These are phyloP conservation scores for Penicillium robsamsonii DNA, from an alignment of 495 filamentous ascomycete genomes.

Conservation along the genomic window DNA sequence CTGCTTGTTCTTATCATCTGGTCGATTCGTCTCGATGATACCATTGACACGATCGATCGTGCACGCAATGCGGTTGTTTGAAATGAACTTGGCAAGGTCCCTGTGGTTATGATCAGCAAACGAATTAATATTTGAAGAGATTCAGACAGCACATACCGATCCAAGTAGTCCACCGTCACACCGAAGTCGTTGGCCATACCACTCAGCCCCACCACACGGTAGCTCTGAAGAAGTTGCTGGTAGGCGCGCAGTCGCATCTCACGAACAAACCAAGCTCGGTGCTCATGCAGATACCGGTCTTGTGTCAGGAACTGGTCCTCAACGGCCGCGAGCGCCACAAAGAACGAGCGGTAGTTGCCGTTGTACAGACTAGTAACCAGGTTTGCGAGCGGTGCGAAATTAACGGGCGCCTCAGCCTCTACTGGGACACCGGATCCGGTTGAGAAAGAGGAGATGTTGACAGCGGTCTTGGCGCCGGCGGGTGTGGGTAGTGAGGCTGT, in stretches of 20 bases:
- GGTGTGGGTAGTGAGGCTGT: constrained; percentile 52
- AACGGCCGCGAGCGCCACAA: constrained; percentile 82
- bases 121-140: neutral
- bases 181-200: constrained; percentile 98
- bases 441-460: constrained; percentile 82
- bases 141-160: constrained; percentile 58
- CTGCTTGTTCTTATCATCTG: constrained; percentile 98
- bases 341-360: constrained; percentile 91
- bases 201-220: constrained; percentile 89
- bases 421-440: constrained; percentile 65
- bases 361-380: constrained; percentile 88
- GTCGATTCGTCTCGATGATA: constrained; percentile 95
- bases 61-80: constrained; percentile 87
- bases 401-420: constrained; percentile 69
- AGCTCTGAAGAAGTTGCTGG: constrained; percentile 95
- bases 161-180: constrained; percentile 91
- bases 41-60: constrained; percentile 97
- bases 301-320: constrained; percentile 92
- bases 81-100: constrained; percentile 96
- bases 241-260: constrained; percentile 97
- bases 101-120: constrained; percentile 42
- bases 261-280: constrained; percentile 91
- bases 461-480: constrained; percentile 57
- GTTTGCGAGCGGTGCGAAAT: constrained; percentile 78
- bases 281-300: constrained; percentile 91